A percentile compares a stretch with the other conserved stretches of the same genome.
Conservation (phyloP, 2,329 filamentous ascomycete species). For the Ophiostoma fasciatum region DNA sequence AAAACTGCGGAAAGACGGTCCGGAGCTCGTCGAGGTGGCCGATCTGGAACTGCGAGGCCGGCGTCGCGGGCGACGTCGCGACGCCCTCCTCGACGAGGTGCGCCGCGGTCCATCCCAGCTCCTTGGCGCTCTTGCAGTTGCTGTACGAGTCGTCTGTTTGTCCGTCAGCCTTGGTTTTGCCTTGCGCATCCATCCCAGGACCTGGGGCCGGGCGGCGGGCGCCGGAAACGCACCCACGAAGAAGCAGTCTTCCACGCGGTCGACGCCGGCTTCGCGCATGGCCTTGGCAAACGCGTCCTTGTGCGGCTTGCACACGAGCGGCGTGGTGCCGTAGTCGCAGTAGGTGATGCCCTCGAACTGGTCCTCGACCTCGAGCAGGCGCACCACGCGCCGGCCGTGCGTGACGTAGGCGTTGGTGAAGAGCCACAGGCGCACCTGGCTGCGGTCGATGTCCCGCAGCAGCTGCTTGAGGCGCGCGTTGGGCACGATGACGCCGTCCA, state of each 20-base stretch:
- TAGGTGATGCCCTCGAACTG: conserved; percentile 90
- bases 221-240: conserved; percentile 62
- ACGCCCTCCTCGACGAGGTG: conserved; percentile 74
- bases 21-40: conserved; percentile 61
- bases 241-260: conserved; percentile 58
- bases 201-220: no score
- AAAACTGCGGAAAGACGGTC: conserved; percentile 66
- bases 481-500: conserved; percentile 72
- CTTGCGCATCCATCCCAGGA: no score
- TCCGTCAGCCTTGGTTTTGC: no score
- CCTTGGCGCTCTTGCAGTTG: conserved; percentile 65
- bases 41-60: conserved; percentile 62
- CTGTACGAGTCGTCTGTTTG: conserved; percentile 64
- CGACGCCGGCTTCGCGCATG: conserved; percentile 67
- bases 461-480: conserved; percentile 59
- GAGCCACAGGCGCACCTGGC: conserved; percentile 80
- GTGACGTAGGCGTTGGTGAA: conserved; percentile 93
- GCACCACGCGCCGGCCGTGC: conserved; percentile 71
- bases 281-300: conserved; percentile 74
- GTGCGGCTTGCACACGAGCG: conserved; percentile 77
- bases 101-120: conserved; percentile 71
- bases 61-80: conserved; percentile 42
- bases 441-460: conserved; percentile 67
- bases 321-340: conserved; percentile 67
- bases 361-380: conserved; percentile 67